Conservation (phyloP, 768 basidiomycete genomes). For the Lactarius trivialis region DNA sequence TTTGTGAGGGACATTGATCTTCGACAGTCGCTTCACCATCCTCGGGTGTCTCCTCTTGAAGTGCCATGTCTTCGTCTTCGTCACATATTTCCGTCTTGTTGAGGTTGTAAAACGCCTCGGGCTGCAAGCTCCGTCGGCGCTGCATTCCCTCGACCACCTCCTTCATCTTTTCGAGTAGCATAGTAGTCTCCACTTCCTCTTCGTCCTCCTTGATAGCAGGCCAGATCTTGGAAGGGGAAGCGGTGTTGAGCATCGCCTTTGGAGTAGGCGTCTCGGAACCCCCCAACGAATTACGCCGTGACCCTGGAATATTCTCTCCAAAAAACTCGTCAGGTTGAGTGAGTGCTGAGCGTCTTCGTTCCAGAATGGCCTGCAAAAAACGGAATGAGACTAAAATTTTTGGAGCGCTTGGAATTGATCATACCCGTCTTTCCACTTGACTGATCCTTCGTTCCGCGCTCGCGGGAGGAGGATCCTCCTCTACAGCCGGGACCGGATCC, state of each 20-base stretch:
- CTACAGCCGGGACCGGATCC: constrained; percentile 39
- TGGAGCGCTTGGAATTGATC: not conserved
- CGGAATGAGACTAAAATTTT: not conserved
- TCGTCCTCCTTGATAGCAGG: constrained; percentile 25
- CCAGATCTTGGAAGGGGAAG: constrained; percentile 17
- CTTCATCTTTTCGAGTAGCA: constrained; percentile 34
- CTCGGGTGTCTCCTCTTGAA: constrained; percentile 24
- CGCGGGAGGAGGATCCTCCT: not conserved
- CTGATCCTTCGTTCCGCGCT: constrained; percentile 2
- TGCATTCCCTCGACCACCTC: constrained; percentile 35
- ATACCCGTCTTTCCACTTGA: constrained; percentile 12
- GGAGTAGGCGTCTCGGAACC: constrained; percentile 15
- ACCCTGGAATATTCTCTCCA: constrained; percentile 47
- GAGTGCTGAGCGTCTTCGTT: constrained; percentile 54
- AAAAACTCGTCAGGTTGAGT: constrained; percentile 43
- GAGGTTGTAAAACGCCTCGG: constrained; percentile 29
- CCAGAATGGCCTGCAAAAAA: constrained; percentile 47
- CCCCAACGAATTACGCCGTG: constrained; percentile 32
- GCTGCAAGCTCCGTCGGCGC: constrained; percentile 30
- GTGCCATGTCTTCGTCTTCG: constrained; percentile 36
- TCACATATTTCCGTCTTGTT: constrained; percentile 31
- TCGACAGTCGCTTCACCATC: constrained; percentile 15
- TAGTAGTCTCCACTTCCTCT: constrained; percentile 31
- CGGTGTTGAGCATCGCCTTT: not conserved
- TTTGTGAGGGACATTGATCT: not conserved